phyloP scores from a whole-genome alignment of 305 asterid species.

The Rubia balearica region DNA sequence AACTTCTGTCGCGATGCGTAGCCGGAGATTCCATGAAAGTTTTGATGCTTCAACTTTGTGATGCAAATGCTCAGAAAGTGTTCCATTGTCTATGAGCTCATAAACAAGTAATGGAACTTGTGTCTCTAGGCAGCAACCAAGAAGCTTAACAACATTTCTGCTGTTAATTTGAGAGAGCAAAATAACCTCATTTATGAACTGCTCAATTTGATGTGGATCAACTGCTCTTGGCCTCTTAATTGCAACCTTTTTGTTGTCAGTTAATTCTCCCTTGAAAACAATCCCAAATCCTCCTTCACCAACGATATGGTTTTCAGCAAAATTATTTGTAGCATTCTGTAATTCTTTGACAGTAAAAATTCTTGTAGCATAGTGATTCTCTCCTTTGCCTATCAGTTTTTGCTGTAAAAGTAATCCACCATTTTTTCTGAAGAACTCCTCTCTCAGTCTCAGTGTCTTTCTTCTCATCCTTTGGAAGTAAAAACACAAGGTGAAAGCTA shows the following conservation, averaged over 20 bases:
- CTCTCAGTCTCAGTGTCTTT: background rate
- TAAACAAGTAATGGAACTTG: background rate
- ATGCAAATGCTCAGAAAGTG: background rate
- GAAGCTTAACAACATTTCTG: background rate
- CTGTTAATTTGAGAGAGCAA: background rate
- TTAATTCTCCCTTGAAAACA: background rate
- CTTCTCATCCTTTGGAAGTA: background rate
- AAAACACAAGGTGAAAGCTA: background rate
- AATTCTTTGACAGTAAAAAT: background rate
- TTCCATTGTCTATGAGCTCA: background rate
- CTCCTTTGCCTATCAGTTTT: background rate
- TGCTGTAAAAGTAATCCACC: background rate
- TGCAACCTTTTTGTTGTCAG: background rate
- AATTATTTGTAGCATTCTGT: background rate
- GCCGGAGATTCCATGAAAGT: background rate
- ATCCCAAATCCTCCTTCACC: background rate
- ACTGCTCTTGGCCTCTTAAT: slow-evolving; percentile 1
- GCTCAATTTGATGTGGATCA: background rate
- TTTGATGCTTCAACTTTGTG: background rate
- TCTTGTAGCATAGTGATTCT: background rate
- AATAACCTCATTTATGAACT: background rate
- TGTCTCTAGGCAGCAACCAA: background rate
- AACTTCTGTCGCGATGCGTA: background rate
- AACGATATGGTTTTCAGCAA: background rate
- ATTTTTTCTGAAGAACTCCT: background rate